Evolutionary conservation across 306 rosid species (phyloP), one percentile per base, ranked within the genome.

Genomic region (Rosa persica): DNA sequence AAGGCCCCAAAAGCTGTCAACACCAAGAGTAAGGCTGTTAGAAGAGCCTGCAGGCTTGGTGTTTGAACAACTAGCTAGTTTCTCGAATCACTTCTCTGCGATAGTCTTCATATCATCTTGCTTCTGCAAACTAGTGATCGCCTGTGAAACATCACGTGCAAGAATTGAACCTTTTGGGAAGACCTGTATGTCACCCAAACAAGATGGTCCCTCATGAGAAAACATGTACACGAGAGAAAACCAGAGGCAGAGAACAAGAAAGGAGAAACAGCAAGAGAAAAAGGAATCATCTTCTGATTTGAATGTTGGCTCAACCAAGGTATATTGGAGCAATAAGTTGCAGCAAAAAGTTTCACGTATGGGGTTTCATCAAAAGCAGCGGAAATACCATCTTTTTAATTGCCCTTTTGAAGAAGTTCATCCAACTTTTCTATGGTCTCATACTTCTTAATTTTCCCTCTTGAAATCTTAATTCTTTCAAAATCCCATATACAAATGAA

Each of bases 311-410:
- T 80, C 87, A 60, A 82, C 65, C 81, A 85, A 81, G 84, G 79
- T 72, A 78, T 86, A 92, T 83, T 83, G 55, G 87, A 79, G 82
- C 87, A 85, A 65, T 79, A 78, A 5, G 7, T 82, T 36, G 80
- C 83, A 42, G 90, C 81, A n/a, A 88, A 83, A 36, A 52, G 80
- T 73, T 81, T 85, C 60, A 84, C 49, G 15, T 90, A 90, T 0
- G 91, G 91, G 12, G 80, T 79, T 86, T 89, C 96, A n/a, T 87
- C 89, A 43, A 90, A 86, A 10, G 86, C 92, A 65, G 88, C 90
- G 11, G 76, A 79, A 40, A 92, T 87, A 4, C 91, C 90, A 38
- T 87, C 84, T 65, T 90, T 87, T 69, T 20, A 79, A 75, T 62
- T 86, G 1, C 1, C 34, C 34, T 30, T 30, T 12, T 6, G 62